Evolutionary conservation across 2,329 filamentous ascomycete species (phyloP).

Genomic region (Xylariaceae sp.): DNA sequence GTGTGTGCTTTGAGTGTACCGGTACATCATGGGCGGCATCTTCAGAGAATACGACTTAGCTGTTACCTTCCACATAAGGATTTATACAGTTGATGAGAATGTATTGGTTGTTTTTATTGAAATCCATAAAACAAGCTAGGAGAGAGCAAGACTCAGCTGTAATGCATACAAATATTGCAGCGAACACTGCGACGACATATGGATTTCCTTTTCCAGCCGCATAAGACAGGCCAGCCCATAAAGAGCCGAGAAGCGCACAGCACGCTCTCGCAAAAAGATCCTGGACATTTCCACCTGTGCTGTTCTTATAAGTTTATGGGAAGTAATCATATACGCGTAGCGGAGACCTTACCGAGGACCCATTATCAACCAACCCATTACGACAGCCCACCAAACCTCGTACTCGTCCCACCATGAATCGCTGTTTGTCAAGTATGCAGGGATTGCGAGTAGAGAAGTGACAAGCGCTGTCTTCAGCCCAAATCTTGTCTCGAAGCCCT

Average conservation of each 20-base stretch:
- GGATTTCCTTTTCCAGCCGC: conserved; percentile 58
- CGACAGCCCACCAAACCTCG: conserved; percentile 64
- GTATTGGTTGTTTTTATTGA: too few species aligned
- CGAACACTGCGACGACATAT: conserved; percentile 61
- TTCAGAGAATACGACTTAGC: conserved; percentile 7
- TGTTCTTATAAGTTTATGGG: conserved; percentile 11
- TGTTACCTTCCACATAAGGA: neutral
- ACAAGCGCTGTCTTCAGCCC: conserved; percentile 61
- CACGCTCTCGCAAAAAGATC: conserved; percentile 59
- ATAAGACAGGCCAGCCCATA: conserved; percentile 61
- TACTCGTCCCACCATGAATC: conserved; percentile 60
- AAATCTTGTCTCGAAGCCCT: conserved; percentile 64
- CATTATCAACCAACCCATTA: conserved; percentile 63
- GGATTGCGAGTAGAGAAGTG: conserved; percentile 57
- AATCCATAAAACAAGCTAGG: neutral
- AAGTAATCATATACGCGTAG: neutral
- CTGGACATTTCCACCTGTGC: conserved; percentile 63
- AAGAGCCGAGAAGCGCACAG: conserved; percentile 56
- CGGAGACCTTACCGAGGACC: conserved; percentile 48
- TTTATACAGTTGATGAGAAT: too few species aligned
- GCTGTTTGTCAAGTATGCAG: conserved; percentile 55
- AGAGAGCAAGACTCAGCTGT: neutral
- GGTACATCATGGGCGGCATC: conserved; percentile 65
- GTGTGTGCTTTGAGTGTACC: conserved; percentile 60
- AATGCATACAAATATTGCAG: conserved; percentile 50